These are phyloP conservation scores for Trypethelium eluteriae DNA, from an alignment of 495 filamentous ascomycete genomes.

Conservation along the genomic window DNA sequence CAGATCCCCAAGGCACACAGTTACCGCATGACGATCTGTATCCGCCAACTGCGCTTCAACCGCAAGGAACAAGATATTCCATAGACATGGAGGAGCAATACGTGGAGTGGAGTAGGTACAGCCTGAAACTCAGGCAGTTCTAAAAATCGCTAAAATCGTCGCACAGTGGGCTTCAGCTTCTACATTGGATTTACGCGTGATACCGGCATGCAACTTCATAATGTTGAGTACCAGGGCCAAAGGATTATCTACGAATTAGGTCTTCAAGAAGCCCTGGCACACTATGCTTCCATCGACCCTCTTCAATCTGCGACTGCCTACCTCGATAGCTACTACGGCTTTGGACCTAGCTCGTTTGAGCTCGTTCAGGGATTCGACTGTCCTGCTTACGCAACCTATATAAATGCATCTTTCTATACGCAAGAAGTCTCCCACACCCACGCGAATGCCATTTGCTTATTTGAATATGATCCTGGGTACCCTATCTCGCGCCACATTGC, in stretches of 20 bases:
- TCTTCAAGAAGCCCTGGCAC: slow-evolving; percentile 49
- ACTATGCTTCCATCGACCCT: slow-evolving; percentile 49
- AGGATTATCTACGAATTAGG: slow-evolving; percentile 50
- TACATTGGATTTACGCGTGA: slow-evolving; percentile 42
- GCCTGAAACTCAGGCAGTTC: background rate
- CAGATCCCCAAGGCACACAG: slow-evolving; percentile 32
- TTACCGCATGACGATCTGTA: slow-evolving; percentile 34
- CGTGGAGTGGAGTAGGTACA: slow-evolving; percentile 40
- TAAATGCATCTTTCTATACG: slow-evolving; percentile 38
- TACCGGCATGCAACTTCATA: slow-evolving; percentile 41
- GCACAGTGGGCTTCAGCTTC: slow-evolving; percentile 44
- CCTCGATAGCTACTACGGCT: slow-evolving; percentile 43
- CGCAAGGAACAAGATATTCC: slow-evolving; percentile 36
- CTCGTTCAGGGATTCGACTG: slow-evolving; percentile 48
- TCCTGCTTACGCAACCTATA: slow-evolving; percentile 42
- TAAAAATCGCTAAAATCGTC: background rate
- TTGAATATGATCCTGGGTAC: slow-evolving; percentile 42
- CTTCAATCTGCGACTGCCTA: slow-evolving; percentile 36
- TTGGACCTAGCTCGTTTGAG: slow-evolving; percentile 42
- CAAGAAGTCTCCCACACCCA: slow-evolving; percentile 37
- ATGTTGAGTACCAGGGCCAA: slow-evolving; percentile 48
- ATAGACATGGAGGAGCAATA: slow-evolving; percentile 43
- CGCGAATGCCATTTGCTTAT: slow-evolving; percentile 44
- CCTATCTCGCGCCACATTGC: slow-evolving; percentile 40
- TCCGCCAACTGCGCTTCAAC: slow-evolving; percentile 36